Evolutionary conservation across 129 eudicot genomes (phyloP), one percentile per base, ranked within the genome.

Genomic region (Silybum marianum): DNA sequence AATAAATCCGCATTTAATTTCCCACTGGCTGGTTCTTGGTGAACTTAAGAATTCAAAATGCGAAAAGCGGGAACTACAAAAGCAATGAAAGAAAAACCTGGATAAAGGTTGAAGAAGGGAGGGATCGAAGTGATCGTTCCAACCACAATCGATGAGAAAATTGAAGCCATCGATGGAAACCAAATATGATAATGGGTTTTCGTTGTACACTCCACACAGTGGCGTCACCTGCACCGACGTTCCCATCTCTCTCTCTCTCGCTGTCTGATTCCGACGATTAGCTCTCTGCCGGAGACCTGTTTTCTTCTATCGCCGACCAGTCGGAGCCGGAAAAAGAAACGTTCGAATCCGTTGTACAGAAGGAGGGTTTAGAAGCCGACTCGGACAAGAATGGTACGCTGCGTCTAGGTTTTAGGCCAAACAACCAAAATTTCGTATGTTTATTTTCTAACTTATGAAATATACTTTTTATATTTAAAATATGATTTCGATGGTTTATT

Each of bases 211-310:
- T 71, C 97, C 98, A 78, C 94, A 90, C 30, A 95, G 85, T 36
- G 98, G 97, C 80, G 85, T 92, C 82, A 95, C 97, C 83, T 95
- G 98, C 60, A 95, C 98, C 74, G 98, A 95, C 12, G 98, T 95
- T 77, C 98, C 98, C 98, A 95, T 94, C 60, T 69, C 77, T 74
- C 16, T 14, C 19, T 40, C 68, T 40, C 68, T 36, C 0, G 6
- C 42, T 38, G 7, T 38, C 42, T 42, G 25, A 48, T 42, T 80
- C 69, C 32, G 69, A 8, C 30, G 69, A 19, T 60, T 25, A 10
- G 60, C 3, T 72, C 4, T 19, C 75, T 12, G 69, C 69, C 80
- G 80, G 80, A 48, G 48, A 60, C 46, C 44, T 22, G 78, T 2
- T 58, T 80, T 26, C 71, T 39, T 58, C 78, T 54, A 39, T 46